Base-by-base conservation (phyloP, 2,329 filamentous ascomycete species). In the Stromatinia cepivora region DNA sequence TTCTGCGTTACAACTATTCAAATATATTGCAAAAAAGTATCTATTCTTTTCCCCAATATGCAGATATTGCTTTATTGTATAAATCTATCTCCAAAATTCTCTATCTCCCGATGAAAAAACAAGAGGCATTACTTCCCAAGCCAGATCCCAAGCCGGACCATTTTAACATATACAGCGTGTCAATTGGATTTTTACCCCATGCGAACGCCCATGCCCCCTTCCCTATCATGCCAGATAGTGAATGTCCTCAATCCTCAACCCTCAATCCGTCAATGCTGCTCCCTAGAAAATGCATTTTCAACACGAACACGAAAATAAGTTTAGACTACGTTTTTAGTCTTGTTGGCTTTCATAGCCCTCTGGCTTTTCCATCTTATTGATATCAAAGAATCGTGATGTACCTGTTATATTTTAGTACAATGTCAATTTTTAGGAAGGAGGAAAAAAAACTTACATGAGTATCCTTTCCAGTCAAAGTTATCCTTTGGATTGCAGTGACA, bases 381-480 rank as follows among this genome's bases (percentile, higher is more conserved):
- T 80, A 58, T 97, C 92, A 79, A 91, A 98, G 84, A 86, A 99
- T 76, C 90, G 88, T 46, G 91, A 87, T 66, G 94, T 97, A 83
- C 92, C 92, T 94, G 72, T 34, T 70, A 1, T 10, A 73, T 69
- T 63, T 77, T 71, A 75, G 73, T 65, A 65, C 50, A 70, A 66
- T 69, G 22, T 11, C 34, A n/a, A 62, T 17, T 34, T 54, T 7
- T 57, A 58, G 36, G n/a, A 20, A 31, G 1, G 39, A 34, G 25
- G n/a, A 0, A 15, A 0, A 13, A 15, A 25, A 28, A 84, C 92
- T 84, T 87, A 96, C 94, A 98, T 79, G 93, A 97, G 80, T 97
- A 98, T 66, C 92, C 92, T 81, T 97, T 97, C 96, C 96, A 99
- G 82, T 99, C 95, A 84, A 99, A 99, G 84, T 99, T 99, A 71